These are phyloP conservation scores for Paramyrothecium roridum DNA, from an alignment of 2,329 filamentous ascomycete species.

Conservation along the genomic window DNA sequence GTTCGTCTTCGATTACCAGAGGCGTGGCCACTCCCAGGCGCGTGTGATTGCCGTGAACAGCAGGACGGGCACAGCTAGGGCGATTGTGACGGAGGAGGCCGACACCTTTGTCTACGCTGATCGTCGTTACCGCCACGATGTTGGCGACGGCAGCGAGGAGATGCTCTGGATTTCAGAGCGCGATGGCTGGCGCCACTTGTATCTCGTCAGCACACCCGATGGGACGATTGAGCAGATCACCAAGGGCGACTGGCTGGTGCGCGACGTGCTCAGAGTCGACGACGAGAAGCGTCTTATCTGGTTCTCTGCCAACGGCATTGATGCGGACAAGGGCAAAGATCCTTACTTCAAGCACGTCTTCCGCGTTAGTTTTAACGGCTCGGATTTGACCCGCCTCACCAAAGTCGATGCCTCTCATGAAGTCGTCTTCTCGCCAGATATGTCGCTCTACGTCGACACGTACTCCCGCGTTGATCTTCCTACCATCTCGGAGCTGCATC, in stretches of 20 bases:
- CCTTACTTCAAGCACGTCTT: conserved; percentile 20
- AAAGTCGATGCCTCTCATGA: conserved; percentile 21
- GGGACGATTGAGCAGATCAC: conserved; percentile 18
- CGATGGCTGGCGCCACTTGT: conserved; percentile 23
- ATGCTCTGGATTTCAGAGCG: conserved; percentile 24
- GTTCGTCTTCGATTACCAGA: conserved; percentile 7
- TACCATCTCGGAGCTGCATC: conserved; percentile 12
- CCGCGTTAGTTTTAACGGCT: conserved; percentile 20
- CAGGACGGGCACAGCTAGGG: background rate
- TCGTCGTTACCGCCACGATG: conserved; percentile 3
- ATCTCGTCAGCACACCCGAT: conserved; percentile 12
- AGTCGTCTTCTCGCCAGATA: conserved; percentile 16
- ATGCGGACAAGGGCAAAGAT: conserved; percentile 10
- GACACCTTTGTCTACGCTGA: conserved; percentile 3
- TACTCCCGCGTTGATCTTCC: conserved; percentile 20
- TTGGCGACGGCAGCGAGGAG: conserved; percentile 7
- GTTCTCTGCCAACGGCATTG: conserved; percentile 16
- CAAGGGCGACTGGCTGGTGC: conserved; percentile 19
- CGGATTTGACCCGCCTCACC: conserved; percentile 17
- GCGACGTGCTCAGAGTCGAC: conserved; percentile 15
- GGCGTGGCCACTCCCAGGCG: conserved; percentile 3
- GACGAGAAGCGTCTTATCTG: conserved; percentile 12
- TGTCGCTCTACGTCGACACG: conserved; percentile 15
- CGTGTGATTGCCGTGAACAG: conserved; percentile 2
- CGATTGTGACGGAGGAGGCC: conserved; percentile 4